Evolutionary conservation across 352 stramenopile species (phyloP), one percentile per base, ranked within the genome.

Genomic region (Phytophthora capsici): DNA sequence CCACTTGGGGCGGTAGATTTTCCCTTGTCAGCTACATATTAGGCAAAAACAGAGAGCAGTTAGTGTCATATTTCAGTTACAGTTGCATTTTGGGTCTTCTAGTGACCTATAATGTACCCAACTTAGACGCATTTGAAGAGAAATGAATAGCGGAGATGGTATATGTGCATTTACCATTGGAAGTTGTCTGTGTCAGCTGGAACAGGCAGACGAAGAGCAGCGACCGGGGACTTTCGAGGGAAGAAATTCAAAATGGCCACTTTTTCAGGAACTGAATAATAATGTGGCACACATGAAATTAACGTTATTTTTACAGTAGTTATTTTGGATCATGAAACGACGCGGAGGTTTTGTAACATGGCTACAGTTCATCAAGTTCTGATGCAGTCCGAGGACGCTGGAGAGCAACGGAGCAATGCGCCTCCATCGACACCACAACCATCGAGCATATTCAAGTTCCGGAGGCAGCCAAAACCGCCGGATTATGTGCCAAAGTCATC

Each of bases 1-100:
- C 80, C 34, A 98, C 95, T 75, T 98, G 88, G 28, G 94, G 94
- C 30, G 95, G 83, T 57, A 90, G 30, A 52, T 88, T 91, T 48
- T 90, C 77, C 6, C 77, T 67, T 43, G 80, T 70, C 16, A 77
- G 34, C 75, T 81, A 49, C 9, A 58, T 17, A 43, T 12, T 41
- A 58, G 61, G 19, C 13, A 34, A 44, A 56, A 48, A 22, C 8
- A 53, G 17, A 52, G 53, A 13, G 26, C 19, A 20, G 40, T 70
- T 69, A 69, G 67, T 45, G 28, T 51, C 14, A 23, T 30, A 19
- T 53, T 62, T 16, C 32, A 43, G 25, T 54, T 9, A 38, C 48
- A 45, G 45, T 1, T 28, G 2, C 45, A 22, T 47, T 60, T 7
- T 32, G 22, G 47, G 14, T 4, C 19, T 30, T 61, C 5, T 66